Percentiles rank a stretch among this genome's conserved stretches.
These are phyloP conservation scores for Kodamaea nitidulidarum DNA, from an alignment of 805 yeast species.

Conservation along the genomic window DNA sequence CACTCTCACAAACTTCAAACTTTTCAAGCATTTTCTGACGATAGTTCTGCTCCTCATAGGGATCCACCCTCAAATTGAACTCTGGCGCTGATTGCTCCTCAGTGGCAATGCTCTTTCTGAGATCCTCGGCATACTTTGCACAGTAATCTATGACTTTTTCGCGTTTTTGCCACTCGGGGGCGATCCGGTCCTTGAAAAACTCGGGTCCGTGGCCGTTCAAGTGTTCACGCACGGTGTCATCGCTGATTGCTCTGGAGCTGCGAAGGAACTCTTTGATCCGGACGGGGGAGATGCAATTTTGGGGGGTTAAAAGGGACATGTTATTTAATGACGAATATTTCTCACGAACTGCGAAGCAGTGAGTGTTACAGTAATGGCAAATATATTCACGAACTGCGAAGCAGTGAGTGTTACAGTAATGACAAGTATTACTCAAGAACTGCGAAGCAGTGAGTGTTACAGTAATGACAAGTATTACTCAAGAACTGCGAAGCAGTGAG, in stretches of 20 bases:
- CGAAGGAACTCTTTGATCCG: conserved; percentile 36
- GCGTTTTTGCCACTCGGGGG: conserved; percentile 37
- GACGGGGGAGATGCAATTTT: conserved; percentile 32
- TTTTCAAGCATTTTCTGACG: conserved; percentile 19
- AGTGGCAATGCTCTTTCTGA: conserved; percentile 16
- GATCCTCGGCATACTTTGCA: conserved; percentile 19
- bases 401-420: no score
- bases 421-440: no score
- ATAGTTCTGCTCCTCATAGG: conserved; percentile 32
- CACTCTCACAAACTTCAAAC: conserved; percentile 22
- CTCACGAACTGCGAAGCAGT: no score
- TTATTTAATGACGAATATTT: no score
- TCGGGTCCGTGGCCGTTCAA: conserved; percentile 26
- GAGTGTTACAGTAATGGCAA: no score
- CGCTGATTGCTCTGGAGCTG: conserved; percentile 37
- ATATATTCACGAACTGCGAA: no score
- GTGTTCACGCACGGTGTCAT: conserved; percentile 37
- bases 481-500: no score
- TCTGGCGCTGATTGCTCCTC: conserved; percentile 3
- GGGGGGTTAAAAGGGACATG: conserved; percentile 17
- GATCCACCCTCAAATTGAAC: conserved; percentile 34
- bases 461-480: no score
- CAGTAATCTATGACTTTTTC: conserved; percentile 30
- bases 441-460: no score
- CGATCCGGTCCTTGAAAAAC: conserved; percentile 24